A percentile compares a stretch with the other conserved stretches of the same genome.
phyloP scores from a whole-genome alignment of 2,329 filamentous ascomycete genomes.

The Sporothrix protearum region DNA sequence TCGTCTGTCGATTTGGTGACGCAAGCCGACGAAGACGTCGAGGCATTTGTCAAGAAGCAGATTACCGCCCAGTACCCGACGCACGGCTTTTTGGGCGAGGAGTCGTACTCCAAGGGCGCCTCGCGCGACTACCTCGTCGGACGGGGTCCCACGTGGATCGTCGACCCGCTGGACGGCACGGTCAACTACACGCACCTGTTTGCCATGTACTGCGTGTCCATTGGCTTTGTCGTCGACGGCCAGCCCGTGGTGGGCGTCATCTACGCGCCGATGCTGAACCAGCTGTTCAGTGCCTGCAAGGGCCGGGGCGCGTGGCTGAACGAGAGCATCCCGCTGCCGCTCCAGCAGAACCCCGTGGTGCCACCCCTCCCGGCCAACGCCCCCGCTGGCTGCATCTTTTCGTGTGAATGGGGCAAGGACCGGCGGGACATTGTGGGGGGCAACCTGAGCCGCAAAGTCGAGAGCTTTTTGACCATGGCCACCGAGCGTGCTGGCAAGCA shows the following conservation, averaged over 20 bases:
- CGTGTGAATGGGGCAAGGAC: conserved; percentile 79
- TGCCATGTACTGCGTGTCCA: conserved; percentile 77
- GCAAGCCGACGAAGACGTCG: conserved; percentile 68
- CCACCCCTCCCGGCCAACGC: conserved; percentile 61
- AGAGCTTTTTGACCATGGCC: conserved; percentile 73
- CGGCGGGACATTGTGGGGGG: conserved; percentile 61
- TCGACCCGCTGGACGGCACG: conserved; percentile 75
- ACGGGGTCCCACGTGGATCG: conserved; percentile 63
- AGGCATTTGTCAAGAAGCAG: conserved; percentile 62
- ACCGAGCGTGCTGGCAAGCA: conserved; percentile 58
- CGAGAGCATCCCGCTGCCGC: conserved; percentile 59
- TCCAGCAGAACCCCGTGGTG: conserved; percentile 55
- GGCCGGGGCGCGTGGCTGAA: conserved; percentile 68
- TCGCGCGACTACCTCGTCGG: conserved; percentile 66
- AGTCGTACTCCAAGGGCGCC: conserved; percentile 66
- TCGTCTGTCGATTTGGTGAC: conserved; percentile 75
- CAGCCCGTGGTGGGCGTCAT: conserved; percentile 66
- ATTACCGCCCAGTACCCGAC: conserved; percentile 59
- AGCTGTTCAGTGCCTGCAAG: conserved; percentile 64
- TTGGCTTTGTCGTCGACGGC: conserved; percentile 61
- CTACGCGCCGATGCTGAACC: conserved; percentile 65
- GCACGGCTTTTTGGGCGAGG: conserved; percentile 75
- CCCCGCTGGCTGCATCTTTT: conserved; percentile 66
- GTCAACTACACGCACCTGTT: conserved; percentile 80
- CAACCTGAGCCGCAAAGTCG: conserved; percentile 67